These are phyloP conservation scores for apple (Malus domestica) DNA, from an alignment of 306 rosid species.

Conservation along the genomic window ASM211411v1 NC_041804.1:12926001-12926500, in stretches of 20 bases:
- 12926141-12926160: not conserved
- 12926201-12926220: not conserved
- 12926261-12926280: conserved; percentile 23
- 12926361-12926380: conserved; percentile 25
- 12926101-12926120: not conserved
- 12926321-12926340: conserved; percentile 7
- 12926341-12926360: not conserved
- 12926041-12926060: too few species aligned
- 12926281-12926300: not conserved
- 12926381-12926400: not conserved
- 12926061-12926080: too few species aligned
- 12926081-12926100: too few species aligned
- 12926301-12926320: conserved; percentile 7
- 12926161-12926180: conserved; percentile 1
- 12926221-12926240: not conserved
- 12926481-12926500: conserved; percentile 53
- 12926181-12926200: conserved; percentile 4
- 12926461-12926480: conserved; percentile 49
- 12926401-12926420: not conserved
- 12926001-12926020: too few species aligned
- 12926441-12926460: not conserved
- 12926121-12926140: conserved; percentile 5
- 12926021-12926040: too few species aligned
- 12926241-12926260: not conserved
- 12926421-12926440: not conserved